Evolutionary conservation across 1,284 basidiomycete species (phyloP), one percentile per base, ranked within the genome.

Genomic region (Ceratobasidium sp.): DNA sequence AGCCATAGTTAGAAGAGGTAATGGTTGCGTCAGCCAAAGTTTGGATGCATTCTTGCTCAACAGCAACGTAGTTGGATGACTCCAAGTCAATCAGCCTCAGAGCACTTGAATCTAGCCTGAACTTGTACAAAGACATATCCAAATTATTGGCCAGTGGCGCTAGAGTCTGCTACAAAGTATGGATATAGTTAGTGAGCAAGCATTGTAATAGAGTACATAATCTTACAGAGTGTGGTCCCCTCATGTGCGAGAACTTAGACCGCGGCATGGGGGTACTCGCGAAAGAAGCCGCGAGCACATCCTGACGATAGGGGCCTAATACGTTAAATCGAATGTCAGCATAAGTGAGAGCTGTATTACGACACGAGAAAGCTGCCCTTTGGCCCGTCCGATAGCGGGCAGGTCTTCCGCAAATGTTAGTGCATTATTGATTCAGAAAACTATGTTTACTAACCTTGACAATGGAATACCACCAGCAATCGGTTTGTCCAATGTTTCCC

Each of bases 401-500:
- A 76, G 3, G 73, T 76, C 73, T 76, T 28, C 56, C 40, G 13
- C n/a, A 10, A 7, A 23, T 20, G 18, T 44, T 18, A 68, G 51
- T 42, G 1, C n/a, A 49, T 13, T 33, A n/a, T 20, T 33, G 12
- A 18, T n/a, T 49, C 44, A 53, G 26, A 33, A 12, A 15, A 2
- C 13, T n/a, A 20, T 39, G 15, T 20, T n/a, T 40, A n/a, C 61
- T 23, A 26, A 76, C 73, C 63, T 76, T 76, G 10, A 67, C 73
- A 23, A 76, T 76, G 39, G 40, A n/a, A 42, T 76, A 76, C 73
- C 73, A 76, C 73, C 73, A 76, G 42, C 73, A 76, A 44, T 66
- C 46, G 6, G 73, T 76, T 28, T 66, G 33, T 3, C 73, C 73
- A 26, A 67, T 76, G 20, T 76, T 76, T 10, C 73, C 73, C 73